These are phyloP conservation scores for Coemansia sp. DNA, from an alignment of 192 early-diverging fungal species.

Conservation along the genomic window DNA sequence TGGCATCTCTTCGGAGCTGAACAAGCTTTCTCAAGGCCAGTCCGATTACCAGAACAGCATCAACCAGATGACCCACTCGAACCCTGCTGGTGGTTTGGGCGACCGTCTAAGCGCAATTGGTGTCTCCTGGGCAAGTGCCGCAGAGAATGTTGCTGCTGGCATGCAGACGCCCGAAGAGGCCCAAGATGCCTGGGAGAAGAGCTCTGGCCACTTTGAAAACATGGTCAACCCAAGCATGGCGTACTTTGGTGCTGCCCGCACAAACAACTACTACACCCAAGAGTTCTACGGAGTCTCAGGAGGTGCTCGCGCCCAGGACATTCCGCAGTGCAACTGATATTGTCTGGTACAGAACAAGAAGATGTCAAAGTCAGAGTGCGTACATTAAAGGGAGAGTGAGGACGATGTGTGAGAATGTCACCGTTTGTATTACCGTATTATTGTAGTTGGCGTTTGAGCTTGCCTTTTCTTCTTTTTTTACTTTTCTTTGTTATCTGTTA, in stretches of 20 bases:
- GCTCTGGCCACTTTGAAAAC: slow-evolving; percentile 56
- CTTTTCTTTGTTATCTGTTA: too few relatives aligned
- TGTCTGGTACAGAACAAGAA: background rate
- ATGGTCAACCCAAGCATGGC: slow-evolving; percentile 45
- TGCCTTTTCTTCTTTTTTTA: too few relatives aligned
- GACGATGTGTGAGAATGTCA: background rate
- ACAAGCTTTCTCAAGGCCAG: slow-evolving; percentile 40
- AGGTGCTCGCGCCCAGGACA: slow-evolving; percentile 20
- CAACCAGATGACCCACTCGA: slow-evolving; percentile 50
- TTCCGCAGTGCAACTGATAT: slow-evolving; percentile 45
- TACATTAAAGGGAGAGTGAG: background rate
- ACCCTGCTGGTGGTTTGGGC: slow-evolving; percentile 43
- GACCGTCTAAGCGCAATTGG: slow-evolving; percentile 28
- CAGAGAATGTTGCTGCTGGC: slow-evolving; percentile 58
- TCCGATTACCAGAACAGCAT: slow-evolving; percentile 52
- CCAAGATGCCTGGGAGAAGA: slow-evolving; percentile 50
- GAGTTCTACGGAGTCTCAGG: slow-evolving; percentile 36
- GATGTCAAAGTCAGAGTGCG: background rate
- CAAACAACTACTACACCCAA: slow-evolving; percentile 57
- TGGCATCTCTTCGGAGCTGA: slow-evolving; percentile 28
- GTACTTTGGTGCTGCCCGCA: slow-evolving; percentile 49
- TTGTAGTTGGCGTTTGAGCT: too few relatives aligned
- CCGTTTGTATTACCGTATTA: too few relatives aligned
- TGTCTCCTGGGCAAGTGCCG: slow-evolving; percentile 33
- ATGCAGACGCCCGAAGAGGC: slow-evolving; percentile 33